Conservation (phyloP, 805 yeast genomes). For the Saturnispora diversa region DNA sequence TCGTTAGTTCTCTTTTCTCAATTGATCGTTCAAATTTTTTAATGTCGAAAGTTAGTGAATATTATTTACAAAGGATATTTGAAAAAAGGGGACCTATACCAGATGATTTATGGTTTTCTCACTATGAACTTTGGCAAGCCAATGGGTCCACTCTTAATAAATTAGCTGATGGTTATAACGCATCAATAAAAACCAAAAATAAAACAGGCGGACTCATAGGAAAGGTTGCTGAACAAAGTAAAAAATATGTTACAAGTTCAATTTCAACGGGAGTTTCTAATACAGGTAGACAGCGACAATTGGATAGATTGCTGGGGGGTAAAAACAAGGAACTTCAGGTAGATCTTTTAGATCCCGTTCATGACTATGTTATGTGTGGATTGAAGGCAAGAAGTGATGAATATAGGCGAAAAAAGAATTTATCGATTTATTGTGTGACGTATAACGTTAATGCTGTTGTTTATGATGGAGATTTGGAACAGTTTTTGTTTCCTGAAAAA, state of each 20-base stretch:
- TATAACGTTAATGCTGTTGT: slow-evolving; percentile 49
- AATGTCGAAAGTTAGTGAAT: slow-evolving; percentile 40
- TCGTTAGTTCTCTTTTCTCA: slow-evolving; percentile 44
- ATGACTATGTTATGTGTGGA: slow-evolving; percentile 41
- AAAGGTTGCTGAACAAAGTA: slow-evolving; percentile 32
- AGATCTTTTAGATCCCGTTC: slow-evolving; percentile 43
- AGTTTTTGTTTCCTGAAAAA: slow-evolving; percentile 40
- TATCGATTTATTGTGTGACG: slow-evolving; percentile 41
- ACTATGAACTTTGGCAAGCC: slow-evolving; percentile 41
- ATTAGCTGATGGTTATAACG: slow-evolving; percentile 32
- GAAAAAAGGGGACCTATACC: slow-evolving; percentile 30
- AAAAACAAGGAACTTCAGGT: slow-evolving; percentile 38
- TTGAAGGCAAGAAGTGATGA: slow-evolving; percentile 33
- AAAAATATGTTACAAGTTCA: slow-evolving; percentile 15
- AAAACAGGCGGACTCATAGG: slow-evolving; percentile 40
- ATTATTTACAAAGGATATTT: slow-evolving; percentile 40
- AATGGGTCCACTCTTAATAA: slow-evolving; percentile 36
- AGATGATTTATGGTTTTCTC: slow-evolving; percentile 29
- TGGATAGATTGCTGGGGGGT: slow-evolving; percentile 42
- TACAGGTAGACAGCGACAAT: slow-evolving; percentile 23
- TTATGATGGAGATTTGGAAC: slow-evolving; percentile 34
- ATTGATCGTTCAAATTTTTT: slow-evolving; percentile 42
- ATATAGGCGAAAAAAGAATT: slow-evolving; percentile 34
- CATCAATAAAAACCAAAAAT: slow-evolving; percentile 33
- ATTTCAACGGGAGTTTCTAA: slow-evolving; percentile 12